Conservation (phyloP, 306 rosid species). For the Lagenaria siceraria region DNA sequence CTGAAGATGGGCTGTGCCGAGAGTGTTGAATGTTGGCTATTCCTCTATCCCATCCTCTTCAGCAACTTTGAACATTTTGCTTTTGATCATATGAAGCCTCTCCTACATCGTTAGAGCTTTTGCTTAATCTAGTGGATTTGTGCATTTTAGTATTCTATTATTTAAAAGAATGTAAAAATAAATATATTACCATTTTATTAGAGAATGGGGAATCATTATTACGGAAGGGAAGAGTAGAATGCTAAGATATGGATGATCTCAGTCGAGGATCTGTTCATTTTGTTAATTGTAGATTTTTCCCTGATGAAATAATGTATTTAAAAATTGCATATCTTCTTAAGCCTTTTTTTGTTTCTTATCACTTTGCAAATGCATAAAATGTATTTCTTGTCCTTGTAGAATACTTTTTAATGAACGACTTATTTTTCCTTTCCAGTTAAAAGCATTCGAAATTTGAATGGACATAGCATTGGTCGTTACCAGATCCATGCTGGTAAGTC, state of each 20-base stretch:
- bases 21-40: neutral
- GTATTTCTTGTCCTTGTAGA: neutral
- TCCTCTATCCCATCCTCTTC: neutral
- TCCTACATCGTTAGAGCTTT: neutral
- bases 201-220: neutral
- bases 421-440: slow-evolving; percentile 39
- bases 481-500: slow-evolving; percentile 96
- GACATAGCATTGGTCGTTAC: slow-evolving; percentile 94
- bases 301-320: neutral
- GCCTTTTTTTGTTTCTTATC: neutral
- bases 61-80: neutral
- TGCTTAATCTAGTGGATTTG: neutral
- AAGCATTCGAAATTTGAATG: slow-evolving; percentile 91
- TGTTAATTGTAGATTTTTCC: neutral
- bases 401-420: neutral
- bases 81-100: neutral
- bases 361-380: neutral
- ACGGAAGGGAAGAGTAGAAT: neutral
- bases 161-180: neutral
- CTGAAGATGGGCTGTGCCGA: neutral
- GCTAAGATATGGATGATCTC: neutral
- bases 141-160: neutral
- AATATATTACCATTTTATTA: neutral
- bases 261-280: neutral
- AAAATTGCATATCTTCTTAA: neutral